Evolutionary conservation across 2,329 filamentous ascomycete genomes (phyloP), one percentile per base, ranked within the genome.

Genomic region (Colletotrichum noveboracense): DNA sequence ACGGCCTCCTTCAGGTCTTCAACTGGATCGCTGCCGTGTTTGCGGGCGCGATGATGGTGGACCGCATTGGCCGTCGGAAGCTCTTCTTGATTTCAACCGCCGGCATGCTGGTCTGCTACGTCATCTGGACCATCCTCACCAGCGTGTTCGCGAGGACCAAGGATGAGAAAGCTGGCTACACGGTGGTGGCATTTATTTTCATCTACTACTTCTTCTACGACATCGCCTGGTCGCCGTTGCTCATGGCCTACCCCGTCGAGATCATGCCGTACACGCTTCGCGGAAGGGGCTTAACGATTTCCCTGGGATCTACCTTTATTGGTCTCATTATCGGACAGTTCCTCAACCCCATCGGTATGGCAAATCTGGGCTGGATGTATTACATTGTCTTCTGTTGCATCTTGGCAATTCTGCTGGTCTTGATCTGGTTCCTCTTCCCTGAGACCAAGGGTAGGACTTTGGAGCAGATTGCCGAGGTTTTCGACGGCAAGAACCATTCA

Each of bases 61-160:
- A 90, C 78, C 84, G 81, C n/a, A 79, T 79, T 16, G 76, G 77
- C 26, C 77, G 77, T 21, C 61, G 88, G 69, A 89, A 87, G 79
- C 84, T 88, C 5, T 83, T 90, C 16, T 84, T 90, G 60, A 83
- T 84, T 56, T 84, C 82, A 6, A 84, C 84, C 13, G 79, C 75
- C 10, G 78, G 78, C 16, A 77, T 82, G 36, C 78, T 66, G 21
- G 79, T 77, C 24, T 77, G 79, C 10, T 79, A 83, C 26, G 74
- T 81, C 14, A 79, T 81, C 71, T 80, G 79, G 60, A 79, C 80
- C 13, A 77, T 80, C 24, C 72, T 75, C 8, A 66, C 72, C 3
- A 71, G 72, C 24, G 68, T 71, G 32, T 74, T 68, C 21, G 36
- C 38, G 18, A 55, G 48, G 5, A 73, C 74, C 0, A 32, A 38